A percentile compares a stretch with the other conserved stretches of the same genome.
Evolutionary conservation across 768 basidiomycete genomes (phyloP).

Genomic region (Auriscalpium vulgare): DNA sequence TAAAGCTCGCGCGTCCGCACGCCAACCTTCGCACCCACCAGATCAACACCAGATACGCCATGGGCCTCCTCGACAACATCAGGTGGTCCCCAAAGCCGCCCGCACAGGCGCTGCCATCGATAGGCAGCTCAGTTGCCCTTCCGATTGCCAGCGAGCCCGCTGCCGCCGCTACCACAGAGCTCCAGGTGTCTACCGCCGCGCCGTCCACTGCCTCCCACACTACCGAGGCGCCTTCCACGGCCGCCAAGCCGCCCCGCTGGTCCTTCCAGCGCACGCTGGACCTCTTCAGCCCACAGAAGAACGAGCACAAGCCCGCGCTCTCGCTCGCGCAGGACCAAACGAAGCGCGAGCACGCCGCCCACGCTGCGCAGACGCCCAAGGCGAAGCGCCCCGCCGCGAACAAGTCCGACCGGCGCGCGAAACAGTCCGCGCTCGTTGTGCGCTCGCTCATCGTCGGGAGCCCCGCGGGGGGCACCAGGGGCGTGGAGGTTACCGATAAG

Average conservation of each 20-base stretch:
- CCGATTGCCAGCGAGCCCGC: neutral
- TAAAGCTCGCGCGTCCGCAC: neutral
- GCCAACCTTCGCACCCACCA: neutral
- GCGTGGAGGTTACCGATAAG: conserved; percentile 18
- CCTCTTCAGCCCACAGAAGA: neutral
- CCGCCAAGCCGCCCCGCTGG: conserved; percentile 1
- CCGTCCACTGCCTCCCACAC: neutral
- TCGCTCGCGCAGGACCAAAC: neutral
- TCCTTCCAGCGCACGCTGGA: conserved; percentile 4
- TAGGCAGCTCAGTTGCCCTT: neutral
- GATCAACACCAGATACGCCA: neutral
- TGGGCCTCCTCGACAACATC: neutral
- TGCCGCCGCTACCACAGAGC: neutral
- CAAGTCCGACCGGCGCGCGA: conserved; percentile 53
- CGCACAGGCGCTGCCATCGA: neutral
- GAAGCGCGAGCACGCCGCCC: neutral
- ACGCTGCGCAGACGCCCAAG: neutral
- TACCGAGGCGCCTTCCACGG: neutral
- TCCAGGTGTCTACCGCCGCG: neutral
- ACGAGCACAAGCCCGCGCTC: neutral
- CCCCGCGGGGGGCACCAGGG: neutral
- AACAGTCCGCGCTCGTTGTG: conserved; percentile 53
- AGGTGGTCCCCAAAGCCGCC: neutral
- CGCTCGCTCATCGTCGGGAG: conserved; percentile 64
- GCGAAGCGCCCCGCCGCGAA: conserved; percentile 14